Evolutionary conservation across 495 filamentous ascomycete species (phyloP).

Genomic region (Penicillium manginii): DNA sequence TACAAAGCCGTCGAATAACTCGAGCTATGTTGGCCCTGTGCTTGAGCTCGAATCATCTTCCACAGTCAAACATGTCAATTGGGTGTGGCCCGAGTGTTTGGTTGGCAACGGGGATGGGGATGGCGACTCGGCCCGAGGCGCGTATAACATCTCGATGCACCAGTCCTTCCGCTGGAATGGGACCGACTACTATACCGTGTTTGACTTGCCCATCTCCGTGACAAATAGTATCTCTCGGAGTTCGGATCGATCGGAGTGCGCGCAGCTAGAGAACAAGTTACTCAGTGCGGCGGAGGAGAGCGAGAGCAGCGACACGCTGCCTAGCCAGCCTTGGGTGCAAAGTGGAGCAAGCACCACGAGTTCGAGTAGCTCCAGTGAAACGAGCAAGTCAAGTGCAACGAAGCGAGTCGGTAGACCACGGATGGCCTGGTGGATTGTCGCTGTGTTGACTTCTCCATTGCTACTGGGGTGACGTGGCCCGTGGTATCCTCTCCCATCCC

Average conservation of each 20-base stretch:
- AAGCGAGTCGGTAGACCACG: background rate
- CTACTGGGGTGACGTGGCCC: conserved; percentile 12
- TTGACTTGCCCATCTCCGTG: conserved; percentile 66
- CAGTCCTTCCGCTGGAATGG: conserved; percentile 68
- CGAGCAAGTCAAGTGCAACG: background rate
- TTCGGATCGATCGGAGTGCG: conserved; percentile 22
- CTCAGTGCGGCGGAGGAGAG: conserved; percentile 15
- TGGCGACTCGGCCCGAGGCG: conserved; percentile 34
- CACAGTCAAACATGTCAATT: conserved; percentile 72
- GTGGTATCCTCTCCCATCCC: conserved; percentile 1
- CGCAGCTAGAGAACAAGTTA: conserved; percentile 22
- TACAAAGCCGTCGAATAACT: conserved; percentile 48
- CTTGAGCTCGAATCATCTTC: conserved; percentile 62
- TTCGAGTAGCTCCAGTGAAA: conserved; percentile 8
- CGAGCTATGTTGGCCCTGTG: conserved; percentile 61
- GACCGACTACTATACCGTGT: conserved; percentile 67
- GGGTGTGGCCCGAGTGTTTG: conserved; percentile 68
- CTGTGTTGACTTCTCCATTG: conserved; percentile 3
- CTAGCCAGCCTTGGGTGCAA: conserved; percentile 27
- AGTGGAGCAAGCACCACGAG: conserved; percentile 13
- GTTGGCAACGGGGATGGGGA: conserved; percentile 43
- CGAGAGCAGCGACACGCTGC: conserved; percentile 22
- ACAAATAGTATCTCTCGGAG: conserved; percentile 59
- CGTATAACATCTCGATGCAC: conserved; percentile 66
- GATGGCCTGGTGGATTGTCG: conserved; percentile 12